Conservation (phyloP, 1,284 basidiomycete genomes). For the Irpex sp. region DNA sequence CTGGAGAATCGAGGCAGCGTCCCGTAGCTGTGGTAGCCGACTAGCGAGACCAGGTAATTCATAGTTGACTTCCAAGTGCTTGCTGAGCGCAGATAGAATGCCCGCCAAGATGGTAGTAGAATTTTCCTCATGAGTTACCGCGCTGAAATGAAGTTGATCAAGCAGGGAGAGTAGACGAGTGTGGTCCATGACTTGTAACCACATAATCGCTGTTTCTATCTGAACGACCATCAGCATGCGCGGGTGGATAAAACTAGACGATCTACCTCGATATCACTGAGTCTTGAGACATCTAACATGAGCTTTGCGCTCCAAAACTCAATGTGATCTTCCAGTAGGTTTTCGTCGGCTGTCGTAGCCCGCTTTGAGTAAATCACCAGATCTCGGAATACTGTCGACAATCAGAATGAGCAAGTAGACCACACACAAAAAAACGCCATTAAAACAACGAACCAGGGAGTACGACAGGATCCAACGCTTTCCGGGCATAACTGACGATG, state of each 20-base stretch:
- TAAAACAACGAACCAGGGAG: constrained; percentile 30
- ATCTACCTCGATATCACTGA: constrained; percentile 4
- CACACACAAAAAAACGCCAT: too few relatives aligned
- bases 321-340: neutral
- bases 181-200: constrained; percentile 11
- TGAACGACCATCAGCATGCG: neutral
- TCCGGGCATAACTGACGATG: constrained; percentile 9
- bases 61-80: constrained; percentile 14
- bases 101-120: neutral
- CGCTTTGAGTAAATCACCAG: neutral
- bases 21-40: constrained; percentile 17
- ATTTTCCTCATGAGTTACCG: neutral
- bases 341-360: too few relatives aligned
- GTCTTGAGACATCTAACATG: neutral
- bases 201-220: constrained; percentile 10
- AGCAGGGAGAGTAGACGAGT: neutral
- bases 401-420: neutral
- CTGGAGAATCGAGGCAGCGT: constrained; percentile 29
- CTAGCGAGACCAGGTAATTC: constrained; percentile 4
- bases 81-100: constrained; percentile 12
- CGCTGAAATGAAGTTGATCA: neutral
- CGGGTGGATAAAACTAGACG: neutral
- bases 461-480: constrained; percentile 18
- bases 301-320: neutral
- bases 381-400: neutral